These are phyloP conservation scores for Metschnikowia arizonensis DNA, from an alignment of 805 yeast genomes.

Conservation along the genomic window DNA sequence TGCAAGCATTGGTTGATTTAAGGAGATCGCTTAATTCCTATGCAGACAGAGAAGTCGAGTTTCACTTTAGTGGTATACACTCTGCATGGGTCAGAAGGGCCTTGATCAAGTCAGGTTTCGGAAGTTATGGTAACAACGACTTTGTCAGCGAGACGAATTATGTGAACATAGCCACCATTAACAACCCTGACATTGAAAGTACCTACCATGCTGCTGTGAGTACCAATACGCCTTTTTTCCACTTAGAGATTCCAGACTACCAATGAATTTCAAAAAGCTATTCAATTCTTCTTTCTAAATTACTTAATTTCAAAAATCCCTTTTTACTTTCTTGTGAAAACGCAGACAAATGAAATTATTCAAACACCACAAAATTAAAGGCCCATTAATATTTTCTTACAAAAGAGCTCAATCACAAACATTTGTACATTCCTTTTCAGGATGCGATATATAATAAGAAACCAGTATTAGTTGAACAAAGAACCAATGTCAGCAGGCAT, in stretches of 20 bases:
- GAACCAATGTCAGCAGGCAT: conserved; percentile 77
- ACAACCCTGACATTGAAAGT: conserved; percentile 29
- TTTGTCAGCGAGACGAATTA: conserved; percentile 37
- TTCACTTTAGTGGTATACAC: conserved; percentile 81
- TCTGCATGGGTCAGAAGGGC: conserved; percentile 86
- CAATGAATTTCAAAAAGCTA: conserved; percentile 5
- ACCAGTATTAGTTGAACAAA: conserved; percentile 36
- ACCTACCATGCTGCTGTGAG: conserved; percentile 52
- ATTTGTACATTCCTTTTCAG: conserved; percentile 4
- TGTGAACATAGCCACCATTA: conserved; percentile 36
- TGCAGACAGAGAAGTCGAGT: conserved; percentile 80
- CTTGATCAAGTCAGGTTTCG: conserved; percentile 73
- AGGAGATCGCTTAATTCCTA: conserved; percentile 66
- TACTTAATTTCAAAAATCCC: too few species aligned
- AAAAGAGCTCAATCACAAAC: neutral
- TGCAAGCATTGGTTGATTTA: conserved; percentile 74
- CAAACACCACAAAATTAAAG: too few species aligned
- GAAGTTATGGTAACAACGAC: conserved; percentile 46
- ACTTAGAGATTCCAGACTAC: conserved; percentile 68
- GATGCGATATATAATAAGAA: neutral
- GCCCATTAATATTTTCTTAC: neutral
- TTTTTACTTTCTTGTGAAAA: too few species aligned
- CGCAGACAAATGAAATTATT: too few species aligned
- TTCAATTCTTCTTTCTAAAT: conserved; percentile 1
- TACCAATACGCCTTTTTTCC: conserved; percentile 73